Conservation (phyloP, 108 stramenopile genomes). For the Hondaea fermentalgiana region DNA sequence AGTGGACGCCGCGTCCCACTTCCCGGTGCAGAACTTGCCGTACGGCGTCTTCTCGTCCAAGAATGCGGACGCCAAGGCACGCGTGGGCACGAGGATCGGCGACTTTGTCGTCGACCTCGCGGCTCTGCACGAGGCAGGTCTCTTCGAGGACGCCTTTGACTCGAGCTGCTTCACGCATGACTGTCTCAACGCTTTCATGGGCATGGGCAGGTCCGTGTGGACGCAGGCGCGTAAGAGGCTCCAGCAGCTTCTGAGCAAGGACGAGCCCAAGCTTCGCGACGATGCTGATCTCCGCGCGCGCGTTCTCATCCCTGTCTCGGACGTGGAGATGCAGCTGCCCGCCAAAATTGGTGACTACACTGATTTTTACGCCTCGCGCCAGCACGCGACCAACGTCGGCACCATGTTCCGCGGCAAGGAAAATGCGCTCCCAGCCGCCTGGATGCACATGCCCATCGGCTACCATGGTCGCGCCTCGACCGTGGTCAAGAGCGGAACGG, state of each 20-base stretch:
- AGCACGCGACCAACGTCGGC: conserved; percentile 83
- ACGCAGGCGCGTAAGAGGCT: conserved; percentile 53
- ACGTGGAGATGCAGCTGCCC: conserved; percentile 62
- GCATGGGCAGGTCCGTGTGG: conserved; percentile 54
- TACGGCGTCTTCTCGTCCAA: conserved; percentile 63
- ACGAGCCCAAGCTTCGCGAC: conserved; percentile 21
- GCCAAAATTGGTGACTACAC: conserved; percentile 77
- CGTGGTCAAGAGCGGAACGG: conserved; percentile 46
- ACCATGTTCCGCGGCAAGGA: conserved; percentile 84
- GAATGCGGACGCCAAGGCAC: not conserved
- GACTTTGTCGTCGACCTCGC: conserved; percentile 53
- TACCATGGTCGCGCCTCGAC: conserved; percentile 77
- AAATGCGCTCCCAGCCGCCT: conserved; percentile 80
- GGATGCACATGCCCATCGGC: conserved; percentile 81
- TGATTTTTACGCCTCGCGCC: conserved; percentile 78
- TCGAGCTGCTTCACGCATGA: not conserved
- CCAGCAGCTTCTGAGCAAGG: conserved; percentile 46
- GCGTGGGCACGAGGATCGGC: not conserved
- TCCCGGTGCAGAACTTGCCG: conserved; percentile 71
- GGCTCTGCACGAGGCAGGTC: conserved; percentile 63
- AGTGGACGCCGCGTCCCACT: conserved; percentile 58
- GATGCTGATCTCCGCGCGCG: conserved; percentile 37
- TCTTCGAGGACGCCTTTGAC: conserved; percentile 38
- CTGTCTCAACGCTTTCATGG: conserved; percentile 66
- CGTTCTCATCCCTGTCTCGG: conserved; percentile 39